Evolutionary conservation across 202 grass and related monocot genomes (phyloP), one percentile per base, ranked within the genome.

Genomic region (Zizania palustris): DNA sequence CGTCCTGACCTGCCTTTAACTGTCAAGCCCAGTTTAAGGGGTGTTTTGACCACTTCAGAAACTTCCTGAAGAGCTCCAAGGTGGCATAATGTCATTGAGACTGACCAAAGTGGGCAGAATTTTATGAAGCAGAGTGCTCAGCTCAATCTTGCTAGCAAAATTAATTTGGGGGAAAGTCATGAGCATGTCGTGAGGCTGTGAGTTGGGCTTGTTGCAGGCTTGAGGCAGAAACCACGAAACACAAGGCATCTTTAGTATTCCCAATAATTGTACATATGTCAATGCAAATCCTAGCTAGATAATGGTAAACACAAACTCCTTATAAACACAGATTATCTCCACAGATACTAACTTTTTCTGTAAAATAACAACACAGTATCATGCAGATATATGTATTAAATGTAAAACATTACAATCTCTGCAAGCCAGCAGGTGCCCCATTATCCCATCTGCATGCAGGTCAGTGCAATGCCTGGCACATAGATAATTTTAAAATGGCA

Each of bases 331-430:
- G 46, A 54, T 16, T 37, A 69, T 45, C 65, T 15, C 53, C 53
- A 80, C 38, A 42, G 22, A 78, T 34, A 75, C 5, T 49, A 83
- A 37, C 60, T 28, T 83, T 83, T 84, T 72, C 20, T 57, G 9
- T 66, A 9, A 36, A 50, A 73, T 3, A 34, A 63, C 22, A 78
- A 58, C 20, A 15, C 5, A 85, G 46, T 60, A 10, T 36, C 19
- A 54, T 68, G 58, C 7, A 66, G 9, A 44, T 45, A 13, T 21
- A 65, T 67, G 22, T 28, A 28, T 28, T 28, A 28, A 28, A 64
- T 55, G 7, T 55, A 18, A 16, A 64, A 18, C 37, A 13, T 1
- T 46, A 38, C 6, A 67, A 69, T 75, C 45, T 45, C 69, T 62
- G 63, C 39, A 73, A 67, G 69, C 11, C n/a, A 55, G 38, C 19